Conservation (phyloP, 2,329 filamentous ascomycete species). For the Myriosclerotinia scirpicola region DNA sequence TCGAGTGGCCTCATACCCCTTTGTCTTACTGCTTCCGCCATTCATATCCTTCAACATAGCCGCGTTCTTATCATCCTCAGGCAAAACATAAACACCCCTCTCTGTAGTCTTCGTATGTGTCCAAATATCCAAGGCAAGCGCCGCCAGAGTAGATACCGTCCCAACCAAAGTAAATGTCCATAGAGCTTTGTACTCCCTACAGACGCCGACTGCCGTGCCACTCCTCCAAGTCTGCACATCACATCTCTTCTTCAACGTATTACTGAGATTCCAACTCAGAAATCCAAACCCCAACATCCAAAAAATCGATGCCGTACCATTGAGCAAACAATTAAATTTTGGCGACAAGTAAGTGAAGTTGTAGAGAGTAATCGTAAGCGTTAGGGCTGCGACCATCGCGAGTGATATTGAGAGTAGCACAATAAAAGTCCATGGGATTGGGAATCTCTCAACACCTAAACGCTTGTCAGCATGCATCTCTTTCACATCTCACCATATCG, state of each 20-base stretch:
- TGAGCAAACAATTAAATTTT: constrained; percentile 35
- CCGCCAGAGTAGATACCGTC: constrained; percentile 33
- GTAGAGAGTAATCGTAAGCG: constrained; percentile 37
- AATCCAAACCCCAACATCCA: constrained; percentile 36
- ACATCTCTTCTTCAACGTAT: constrained; percentile 35
- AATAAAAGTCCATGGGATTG: constrained; percentile 39
- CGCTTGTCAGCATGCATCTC: constrained; percentile 6
- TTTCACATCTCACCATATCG: not conserved
- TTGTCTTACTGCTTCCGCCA: constrained; percentile 22
- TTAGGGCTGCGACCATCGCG: constrained; percentile 31
- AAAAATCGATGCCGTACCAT: constrained; percentile 30
- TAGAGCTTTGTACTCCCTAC: constrained; percentile 38
- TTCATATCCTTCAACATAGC: constrained; percentile 29
- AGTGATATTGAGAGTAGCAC: constrained; percentile 35
- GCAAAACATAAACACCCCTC: constrained; percentile 32
- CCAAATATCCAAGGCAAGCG: constrained; percentile 34
- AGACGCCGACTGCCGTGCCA: constrained; percentile 33
- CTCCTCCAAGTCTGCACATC: constrained; percentile 31
- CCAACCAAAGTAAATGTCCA: constrained; percentile 38
- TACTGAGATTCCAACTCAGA: constrained; percentile 35
- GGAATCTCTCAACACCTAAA: constrained; percentile 30
- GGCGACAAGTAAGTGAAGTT: constrained; percentile 39
- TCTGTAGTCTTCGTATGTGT: constrained; percentile 30
- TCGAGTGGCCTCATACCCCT: constrained; percentile 28
- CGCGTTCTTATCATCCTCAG: constrained; percentile 36